Conservation (phyloP, 805 yeast genomes). For the Scheffersomyces stipitis region DNA sequence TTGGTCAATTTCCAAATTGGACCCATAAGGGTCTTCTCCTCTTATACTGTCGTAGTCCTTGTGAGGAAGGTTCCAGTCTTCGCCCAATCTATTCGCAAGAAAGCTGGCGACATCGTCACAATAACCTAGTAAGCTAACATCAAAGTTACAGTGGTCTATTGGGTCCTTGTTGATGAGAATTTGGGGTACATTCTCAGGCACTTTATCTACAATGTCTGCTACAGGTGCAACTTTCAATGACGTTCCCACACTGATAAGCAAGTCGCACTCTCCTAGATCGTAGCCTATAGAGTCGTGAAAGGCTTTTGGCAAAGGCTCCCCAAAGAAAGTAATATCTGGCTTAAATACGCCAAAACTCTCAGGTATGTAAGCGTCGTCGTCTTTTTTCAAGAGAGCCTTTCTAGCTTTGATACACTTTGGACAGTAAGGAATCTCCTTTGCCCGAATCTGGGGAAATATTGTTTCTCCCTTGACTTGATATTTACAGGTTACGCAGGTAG, state of each 20-base stretch:
- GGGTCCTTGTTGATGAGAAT: constrained; percentile 76
- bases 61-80: constrained; percentile 34
- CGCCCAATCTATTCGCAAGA: constrained; percentile 33
- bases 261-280: constrained; percentile 71
- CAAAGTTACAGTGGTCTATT: constrained; percentile 75
- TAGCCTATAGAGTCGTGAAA: constrained; percentile 60
- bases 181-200: constrained; percentile 78
- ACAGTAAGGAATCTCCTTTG: constrained; percentile 66
- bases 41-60: constrained; percentile 17
- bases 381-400: constrained; percentile 16
- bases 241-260: constrained; percentile 83
- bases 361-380: constrained; percentile 25
- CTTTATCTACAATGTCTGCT: constrained; percentile 75
- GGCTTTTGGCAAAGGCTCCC: constrained; percentile 72
- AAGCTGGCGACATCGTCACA: constrained; percentile 82
- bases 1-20: constrained; percentile 4
- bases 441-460: constrained; percentile 59
- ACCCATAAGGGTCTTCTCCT: constrained; percentile 8
- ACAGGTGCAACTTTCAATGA: constrained; percentile 93
- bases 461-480: constrained; percentile 64
- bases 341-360: constrained; percentile 79
- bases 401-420: constrained; percentile 51
- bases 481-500: constrained; percentile 78
- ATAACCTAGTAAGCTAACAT: constrained; percentile 69
- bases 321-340: constrained; percentile 91